Base-by-base conservation (phyloP, 2,329 filamentous ascomycete genomes). In the Shiraia sp. region DNA sequence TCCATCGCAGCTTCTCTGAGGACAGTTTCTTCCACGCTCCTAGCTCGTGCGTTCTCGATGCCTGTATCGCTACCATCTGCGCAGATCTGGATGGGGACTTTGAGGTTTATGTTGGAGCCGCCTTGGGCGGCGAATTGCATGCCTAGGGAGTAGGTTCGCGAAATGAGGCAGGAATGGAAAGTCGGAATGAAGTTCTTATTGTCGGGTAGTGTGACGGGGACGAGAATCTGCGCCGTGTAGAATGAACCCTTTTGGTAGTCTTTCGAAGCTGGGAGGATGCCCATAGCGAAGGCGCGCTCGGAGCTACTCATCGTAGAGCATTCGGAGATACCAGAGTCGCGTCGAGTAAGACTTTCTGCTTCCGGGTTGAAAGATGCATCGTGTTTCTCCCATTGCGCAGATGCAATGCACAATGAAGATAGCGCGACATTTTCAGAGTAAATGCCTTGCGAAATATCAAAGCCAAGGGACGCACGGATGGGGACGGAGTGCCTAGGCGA, bases 151-250 rank as follows among this genome's bases (percentile, higher is more conserved):
- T 89, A 88, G 13, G 75, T 70, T 37, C 86, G 76, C n/a, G 80
- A 82, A 31, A 82, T 71, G 38, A 88, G 76, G 63, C 85, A 89
- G 27, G 79, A 77, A 70, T 87, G 82, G 69, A 88, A 89, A 2
- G 83, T 85, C 1, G 85, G 86, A 14, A 86, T 70, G 61, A 86
- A 86, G 17, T 76, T 71, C 53, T 84, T 86, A 48, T 72, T 72
- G n/a, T 61, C 57, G 1, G 85, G 84, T 0, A 87, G 74, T 1
- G 77, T 76, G 55, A 88, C 71, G 0, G 85, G 85, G 2, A 87
- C 78, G 2, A 85, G 61, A 25, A 88, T 70, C n/a, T 73, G 73
- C 6, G 83, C 76, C 2, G 80, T 83, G 67, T 85, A 88, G 67
- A 79, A 84, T 12, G 60, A 59, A 5, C 66, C 64, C 16, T 73